Base-by-base conservation (phyloP, 2,329 filamentous ascomycete genomes). In the Sporothrix dimorphospora region DNA sequence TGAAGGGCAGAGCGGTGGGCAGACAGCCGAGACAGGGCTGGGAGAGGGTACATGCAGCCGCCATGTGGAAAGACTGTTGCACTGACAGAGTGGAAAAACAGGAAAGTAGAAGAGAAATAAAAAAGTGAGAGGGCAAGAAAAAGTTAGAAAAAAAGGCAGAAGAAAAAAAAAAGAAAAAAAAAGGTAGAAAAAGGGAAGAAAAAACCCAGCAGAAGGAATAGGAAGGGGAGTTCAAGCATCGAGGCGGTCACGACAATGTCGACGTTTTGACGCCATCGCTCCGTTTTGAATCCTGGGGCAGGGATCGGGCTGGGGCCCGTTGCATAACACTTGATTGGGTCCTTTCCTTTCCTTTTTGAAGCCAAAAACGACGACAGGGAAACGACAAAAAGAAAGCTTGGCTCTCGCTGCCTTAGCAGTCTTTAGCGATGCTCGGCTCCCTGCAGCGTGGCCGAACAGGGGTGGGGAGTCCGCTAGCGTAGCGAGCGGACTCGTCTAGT, bases 261-360 rank as follows among this genome's bases (percentile, higher is more conserved):
- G 40, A 61, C 57, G 57, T 61, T 61, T 61, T 61, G 57, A 61
- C 57, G 57, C 57, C 57, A 61, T 61, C 57, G 24, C 57, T 21
- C 57, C 57, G 57, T 42, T 42, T 42, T 24, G 57, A 12, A 61
- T 61, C 57, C 34, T 12, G 57, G 27, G 14, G 53, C 27, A 12
- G 27, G 5, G 11, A 16, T 6, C 5, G 12, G 53, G 53, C 30
- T 3, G 30, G 30, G 30, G 30, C 30, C 30, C 30, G 30, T 34
- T 34, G 30, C 30, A 34, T 34, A 34, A 34, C 30, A 34, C 6
- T 3, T 34, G 30, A 34, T 34, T 34, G 30, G 30, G 30, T 34
- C 30, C 3, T 34, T 34, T 34, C 6, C 30, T 34, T 34, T 34
- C 6, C 30, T 34, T 34, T 34, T 34, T 34, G 3, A 6, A 34